Evolutionary conservation across 306 rosid genomes (phyloP).

Genomic region (Quercus wislizeni): DNA sequence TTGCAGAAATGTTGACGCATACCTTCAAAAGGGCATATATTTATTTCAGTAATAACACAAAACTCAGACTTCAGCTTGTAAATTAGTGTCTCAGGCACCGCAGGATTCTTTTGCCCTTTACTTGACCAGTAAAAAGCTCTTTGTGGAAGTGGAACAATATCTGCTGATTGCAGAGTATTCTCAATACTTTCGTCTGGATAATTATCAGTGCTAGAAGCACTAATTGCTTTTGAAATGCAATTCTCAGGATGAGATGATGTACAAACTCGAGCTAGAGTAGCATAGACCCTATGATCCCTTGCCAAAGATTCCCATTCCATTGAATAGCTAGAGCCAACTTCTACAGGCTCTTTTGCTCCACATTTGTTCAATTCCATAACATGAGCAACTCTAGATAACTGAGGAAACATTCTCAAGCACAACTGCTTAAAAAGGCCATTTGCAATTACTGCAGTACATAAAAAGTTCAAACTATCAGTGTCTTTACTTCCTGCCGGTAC

Average conservation of each 20-base stretch:
- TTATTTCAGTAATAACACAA: constrained; percentile 62
- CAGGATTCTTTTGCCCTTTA: constrained; percentile 65
- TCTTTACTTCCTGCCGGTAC: background rate
- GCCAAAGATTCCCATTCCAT: constrained; percentile 50
- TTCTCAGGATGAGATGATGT: constrained; percentile 24
- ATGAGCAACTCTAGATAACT: constrained; percentile 49
- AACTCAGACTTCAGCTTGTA: constrained; percentile 65
- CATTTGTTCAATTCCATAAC: constrained; percentile 52
- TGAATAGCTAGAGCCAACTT: constrained; percentile 61
- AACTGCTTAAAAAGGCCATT: constrained; percentile 65
- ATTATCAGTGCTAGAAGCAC: constrained; percentile 96
- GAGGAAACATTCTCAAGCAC: constrained; percentile 85
- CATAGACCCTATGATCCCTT: constrained; percentile 65
- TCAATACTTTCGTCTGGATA: constrained; percentile 69
- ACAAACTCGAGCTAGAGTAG: constrained; percentile 41
- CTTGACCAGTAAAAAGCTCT: constrained; percentile 84
- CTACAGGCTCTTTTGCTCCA: constrained; percentile 35
- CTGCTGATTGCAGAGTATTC: constrained; percentile 60
- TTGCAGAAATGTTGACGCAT: constrained; percentile 13
- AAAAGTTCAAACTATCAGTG: constrained; percentile 21
- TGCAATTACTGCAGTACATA: constrained; percentile 61
- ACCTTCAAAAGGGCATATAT: constrained; percentile 82
- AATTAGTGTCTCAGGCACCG: constrained; percentile 73
- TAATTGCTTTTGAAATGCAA: constrained; percentile 54
- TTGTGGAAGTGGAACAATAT: constrained; percentile 7